phyloP scores from a whole-genome alignment of 2,329 filamentous ascomycete genomes.

The Ophiostoma angusticollis region DNA sequence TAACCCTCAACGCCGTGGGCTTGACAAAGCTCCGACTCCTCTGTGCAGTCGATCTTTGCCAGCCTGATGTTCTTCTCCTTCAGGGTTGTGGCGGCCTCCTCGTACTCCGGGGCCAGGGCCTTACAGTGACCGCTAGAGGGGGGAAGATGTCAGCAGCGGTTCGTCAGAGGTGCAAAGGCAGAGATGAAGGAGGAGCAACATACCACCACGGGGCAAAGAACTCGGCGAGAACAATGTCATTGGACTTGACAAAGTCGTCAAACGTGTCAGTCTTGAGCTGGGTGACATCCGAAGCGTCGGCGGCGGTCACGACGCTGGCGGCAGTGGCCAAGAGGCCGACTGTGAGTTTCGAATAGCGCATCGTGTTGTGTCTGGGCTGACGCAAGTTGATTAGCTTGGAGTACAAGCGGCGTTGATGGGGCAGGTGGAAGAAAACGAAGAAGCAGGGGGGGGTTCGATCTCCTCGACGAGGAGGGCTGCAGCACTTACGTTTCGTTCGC shows the following conservation, averaged over 20 bases:
- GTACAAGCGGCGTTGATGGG: too few species aligned
- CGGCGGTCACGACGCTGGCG: slow-evolving; percentile 26
- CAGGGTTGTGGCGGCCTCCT: slow-evolving; percentile 69
- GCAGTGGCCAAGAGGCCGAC: slow-evolving; percentile 30
- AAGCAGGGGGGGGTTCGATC: too few species aligned
- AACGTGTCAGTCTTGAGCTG: slow-evolving; percentile 81
- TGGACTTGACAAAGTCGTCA: slow-evolving; percentile 68
- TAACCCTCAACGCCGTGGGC: slow-evolving; percentile 89
- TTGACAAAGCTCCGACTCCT: slow-evolving; percentile 83
- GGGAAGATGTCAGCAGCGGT: slow-evolving; percentile 5
- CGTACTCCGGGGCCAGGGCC: slow-evolving; percentile 85
- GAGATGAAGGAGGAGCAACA: slow-evolving; percentile 22
- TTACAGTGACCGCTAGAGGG: slow-evolving; percentile 97
- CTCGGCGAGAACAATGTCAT: slow-evolving; percentile 86
- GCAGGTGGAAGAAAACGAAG: too few species aligned
- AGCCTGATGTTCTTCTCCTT: slow-evolving; percentile 82
- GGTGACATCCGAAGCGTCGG: slow-evolving; percentile 64
- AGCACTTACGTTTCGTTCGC: too few species aligned
- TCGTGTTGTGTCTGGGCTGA: too few species aligned
- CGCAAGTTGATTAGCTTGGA: too few species aligned
- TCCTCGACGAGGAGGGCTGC: too few species aligned
- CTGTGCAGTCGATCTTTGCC: slow-evolving; percentile 89
- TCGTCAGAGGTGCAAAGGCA: neutral
- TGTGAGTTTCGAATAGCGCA: slow-evolving; percentile 28
- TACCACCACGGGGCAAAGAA: slow-evolving; percentile 40